phyloP scores from a whole-genome alignment of 441 rosid genomes.

The Corymbia citriodora region DNA sequence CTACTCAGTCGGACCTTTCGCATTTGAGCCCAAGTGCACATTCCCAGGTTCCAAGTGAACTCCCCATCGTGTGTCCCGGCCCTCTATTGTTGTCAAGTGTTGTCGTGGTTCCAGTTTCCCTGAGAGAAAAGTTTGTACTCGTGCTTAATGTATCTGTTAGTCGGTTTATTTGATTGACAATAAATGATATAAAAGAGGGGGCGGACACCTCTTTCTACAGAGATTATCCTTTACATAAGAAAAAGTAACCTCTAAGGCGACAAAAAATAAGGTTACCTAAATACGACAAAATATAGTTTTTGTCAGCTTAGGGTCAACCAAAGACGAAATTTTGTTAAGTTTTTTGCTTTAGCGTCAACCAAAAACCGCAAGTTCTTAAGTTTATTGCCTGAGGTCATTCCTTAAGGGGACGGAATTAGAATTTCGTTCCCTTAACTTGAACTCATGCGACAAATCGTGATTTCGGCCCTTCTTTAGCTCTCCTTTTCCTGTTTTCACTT shows the following conservation, averaged over 20 bases:
- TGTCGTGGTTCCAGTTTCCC: not conserved
- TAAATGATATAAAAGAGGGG: not conserved
- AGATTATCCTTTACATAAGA: not conserved
- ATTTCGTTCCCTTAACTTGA: not conserved
- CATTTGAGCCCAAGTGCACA: constrained; percentile 46
- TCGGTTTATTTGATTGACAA: not conserved
- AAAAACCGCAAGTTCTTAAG: not conserved
- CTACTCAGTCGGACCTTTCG: constrained; percentile 60
- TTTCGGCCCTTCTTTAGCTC: not conserved
- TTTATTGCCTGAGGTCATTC: not conserved
- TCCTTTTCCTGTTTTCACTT: not conserved
- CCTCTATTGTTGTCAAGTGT: not conserved
- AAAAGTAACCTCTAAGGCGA: not conserved
- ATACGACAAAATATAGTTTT: not conserved
- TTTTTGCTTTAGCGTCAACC: not conserved
- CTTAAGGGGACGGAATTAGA: not conserved
- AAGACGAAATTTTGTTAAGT: not conserved
- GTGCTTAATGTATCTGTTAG: not conserved
- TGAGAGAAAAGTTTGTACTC: not conserved
- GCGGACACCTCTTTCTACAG: not conserved
- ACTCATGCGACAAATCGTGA: not conserved
- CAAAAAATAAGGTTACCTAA: not conserved
- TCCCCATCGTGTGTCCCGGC: not conserved
- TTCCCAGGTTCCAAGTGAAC: not conserved
- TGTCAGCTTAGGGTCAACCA: not conserved